Evolutionary conservation across 2,329 filamentous ascomycete species (phyloP).

Genomic region (Monilinia polystroma): DNA sequence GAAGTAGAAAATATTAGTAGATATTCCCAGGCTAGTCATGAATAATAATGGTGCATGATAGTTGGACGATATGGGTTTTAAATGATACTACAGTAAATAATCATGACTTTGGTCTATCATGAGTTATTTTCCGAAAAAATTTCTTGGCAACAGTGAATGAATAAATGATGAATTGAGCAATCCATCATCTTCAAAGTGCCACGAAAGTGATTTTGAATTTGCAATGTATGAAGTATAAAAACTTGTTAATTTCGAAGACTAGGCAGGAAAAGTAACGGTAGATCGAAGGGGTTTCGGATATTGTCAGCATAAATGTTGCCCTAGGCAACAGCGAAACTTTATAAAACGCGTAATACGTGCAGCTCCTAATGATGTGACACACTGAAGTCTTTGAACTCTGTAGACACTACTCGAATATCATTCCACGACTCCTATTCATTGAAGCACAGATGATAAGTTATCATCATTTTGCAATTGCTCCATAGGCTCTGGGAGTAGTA

Average conservation of each 20-base stretch:
- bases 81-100: constrained; percentile 1
- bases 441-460: neutral
- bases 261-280: neutral
- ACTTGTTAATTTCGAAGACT: neutral
- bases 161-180: neutral
- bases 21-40: constrained; percentile 23
- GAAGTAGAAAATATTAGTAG: constrained; percentile 24
- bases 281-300: neutral
- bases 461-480: neutral
- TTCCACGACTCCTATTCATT: neutral
- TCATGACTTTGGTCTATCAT: neutral
- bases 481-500: neutral
- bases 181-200: neutral
- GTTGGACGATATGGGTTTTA: neutral
- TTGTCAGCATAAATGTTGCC: neutral
- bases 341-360: neutral
- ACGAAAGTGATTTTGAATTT: neutral
- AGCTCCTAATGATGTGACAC: neutral
- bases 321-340: neutral
- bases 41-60: neutral
- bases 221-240: neutral
- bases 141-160: neutral
- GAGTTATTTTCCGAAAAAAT: neutral
- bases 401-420: neutral
- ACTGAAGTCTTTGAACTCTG: neutral